phyloP scores from a whole-genome alignment of 2,329 filamentous ascomycete species.

The Zopfia rhizophila region DNA sequence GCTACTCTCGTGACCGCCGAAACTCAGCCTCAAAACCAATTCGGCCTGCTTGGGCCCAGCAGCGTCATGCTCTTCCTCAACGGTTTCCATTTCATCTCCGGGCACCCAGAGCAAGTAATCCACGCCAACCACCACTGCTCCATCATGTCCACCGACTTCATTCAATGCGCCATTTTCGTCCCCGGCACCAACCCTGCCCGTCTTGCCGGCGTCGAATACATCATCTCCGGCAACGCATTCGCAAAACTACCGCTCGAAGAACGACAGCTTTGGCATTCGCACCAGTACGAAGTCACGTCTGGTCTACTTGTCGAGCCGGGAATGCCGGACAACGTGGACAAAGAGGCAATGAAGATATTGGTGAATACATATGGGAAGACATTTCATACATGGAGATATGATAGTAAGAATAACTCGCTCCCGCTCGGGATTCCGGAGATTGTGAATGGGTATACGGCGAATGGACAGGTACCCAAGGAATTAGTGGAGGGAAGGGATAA shows the following conservation, averaged over 20 bases:
- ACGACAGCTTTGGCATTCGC: conserved; percentile 15
- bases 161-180: conserved; percentile 19
- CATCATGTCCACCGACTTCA: conserved; percentile 14
- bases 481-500: no score
- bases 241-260: conserved; percentile 1
- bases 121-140: conserved; percentile 20
- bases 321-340: conserved; percentile 11
- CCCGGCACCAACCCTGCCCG: conserved; percentile 15
- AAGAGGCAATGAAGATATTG: no score
- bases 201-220: conserved; percentile 17
- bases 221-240: conserved; percentile 14
- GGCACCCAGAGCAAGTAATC: conserved; percentile 7
- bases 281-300: conserved; percentile 13
- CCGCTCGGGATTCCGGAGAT: no score
- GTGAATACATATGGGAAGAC: no score
- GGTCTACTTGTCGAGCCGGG: conserved; percentile 12
- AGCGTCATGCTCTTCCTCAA: no score
- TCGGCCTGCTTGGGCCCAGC: no score
- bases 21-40: no score
- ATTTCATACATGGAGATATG: no score
- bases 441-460: no score
- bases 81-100: conserved; percentile 20
- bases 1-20: no score
- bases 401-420: no score
- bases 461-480: no score